Evolutionary conservation across 2,329 filamentous ascomycete genomes (phyloP), one percentile per base, ranked within the genome.

Genomic region (Cryphonectria radicalis): DNA sequence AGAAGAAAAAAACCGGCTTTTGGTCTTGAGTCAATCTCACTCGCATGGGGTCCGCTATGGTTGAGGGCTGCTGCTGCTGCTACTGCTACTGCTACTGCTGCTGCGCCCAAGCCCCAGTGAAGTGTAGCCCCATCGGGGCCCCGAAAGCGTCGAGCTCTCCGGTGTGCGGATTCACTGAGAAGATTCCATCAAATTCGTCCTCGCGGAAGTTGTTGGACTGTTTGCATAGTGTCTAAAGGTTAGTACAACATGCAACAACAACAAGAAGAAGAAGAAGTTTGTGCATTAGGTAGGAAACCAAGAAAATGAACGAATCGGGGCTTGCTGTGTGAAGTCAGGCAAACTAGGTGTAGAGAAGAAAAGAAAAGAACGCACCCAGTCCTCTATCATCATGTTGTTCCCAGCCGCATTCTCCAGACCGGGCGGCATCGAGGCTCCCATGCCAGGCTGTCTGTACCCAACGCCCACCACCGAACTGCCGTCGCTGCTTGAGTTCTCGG

Each of bases 401-500:
- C 43, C 35, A 35, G 63, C 22, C 28, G 37, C 46, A 35, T 11
- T 35, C 37, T 57, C 28, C 8, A 22, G 10, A 17, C 35, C 40
- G 13, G 62, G 32, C 37, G 57, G 60, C 69, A 65, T 69, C 28
- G 63, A n/a, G 17, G 70, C 17, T 8, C n/a, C 32, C 46, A 67
- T 40, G 13, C 71, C 59, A 42, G 50, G 40, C 37, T 43, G 70
- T 55, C 50, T 63, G n/a, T 74, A 75, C 53, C 70, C 71, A 22
- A 59, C 55, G 59, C 76, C 76, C 0, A 71, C 76, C 25, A 78
- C 76, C 53, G 80, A 83, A 3, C 78, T 81, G 4, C 80, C 77
- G 69, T 85, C 84, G 75, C 81, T 83, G 55, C 81, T 82, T 43
- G 71, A 72, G n/a, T 79, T 80, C 64, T 81, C 82, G 0, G 84